Evolutionary conservation across 306 rosid genomes (phyloP).

Genomic region (Gastrolobium villosum): DNA sequence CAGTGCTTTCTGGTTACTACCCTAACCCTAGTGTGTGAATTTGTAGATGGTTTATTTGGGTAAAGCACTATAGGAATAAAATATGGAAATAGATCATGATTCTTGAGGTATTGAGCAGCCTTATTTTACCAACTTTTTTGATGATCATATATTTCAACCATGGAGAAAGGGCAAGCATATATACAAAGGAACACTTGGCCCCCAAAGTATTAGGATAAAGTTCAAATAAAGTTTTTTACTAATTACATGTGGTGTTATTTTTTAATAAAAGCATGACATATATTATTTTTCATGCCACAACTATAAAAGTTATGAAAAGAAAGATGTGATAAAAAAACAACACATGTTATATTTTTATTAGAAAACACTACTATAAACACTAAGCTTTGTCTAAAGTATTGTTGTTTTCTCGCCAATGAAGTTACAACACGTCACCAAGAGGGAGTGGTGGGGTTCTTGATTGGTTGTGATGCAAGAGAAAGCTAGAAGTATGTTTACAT

Average conservation of each 20-base stretch:
- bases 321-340: conserved; percentile 15
- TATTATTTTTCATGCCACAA: conserved; percentile 15
- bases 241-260: not conserved
- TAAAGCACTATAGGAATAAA: conserved; percentile 36
- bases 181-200: conserved; percentile 43
- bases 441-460: conserved; percentile 21
- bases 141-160: conserved; percentile 46
- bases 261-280: not conserved
- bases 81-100: conserved; percentile 33
- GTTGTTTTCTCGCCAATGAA: conserved; percentile 53
- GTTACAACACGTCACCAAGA: conserved; percentile 38
- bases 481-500: conserved; percentile 39
- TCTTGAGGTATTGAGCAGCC: conserved; percentile 51
- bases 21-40: conserved; percentile 72
- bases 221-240: conserved; percentile 17
- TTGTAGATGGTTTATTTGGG: conserved; percentile 46
- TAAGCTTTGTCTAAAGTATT: conserved; percentile 16
- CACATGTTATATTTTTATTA: conserved; percentile 24
- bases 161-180: not conserved
- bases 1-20: conserved; percentile 54
- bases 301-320: not conserved
- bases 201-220: conserved; percentile 19
- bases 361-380: not conserved
- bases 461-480: conserved; percentile 40
- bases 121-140: conserved; percentile 54